A percentile compares a stretch with the other conserved stretches of the same genome.
These are phyloP conservation scores for Hanseniaspora sp. DNA, from an alignment of 1,139 yeast species.

Conservation along the genomic window DNA sequence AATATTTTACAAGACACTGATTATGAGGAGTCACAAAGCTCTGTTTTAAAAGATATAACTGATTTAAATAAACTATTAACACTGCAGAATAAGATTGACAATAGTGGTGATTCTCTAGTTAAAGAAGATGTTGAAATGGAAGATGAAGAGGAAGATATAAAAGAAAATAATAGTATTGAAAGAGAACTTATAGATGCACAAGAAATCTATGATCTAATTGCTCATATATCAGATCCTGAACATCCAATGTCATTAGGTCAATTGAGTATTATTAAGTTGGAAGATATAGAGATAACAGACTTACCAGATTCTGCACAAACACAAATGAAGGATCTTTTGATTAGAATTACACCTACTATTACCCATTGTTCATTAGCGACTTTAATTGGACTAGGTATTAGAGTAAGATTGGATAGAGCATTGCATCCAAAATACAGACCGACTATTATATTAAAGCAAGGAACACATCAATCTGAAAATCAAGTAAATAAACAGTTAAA, in stretches of 20 bases:
- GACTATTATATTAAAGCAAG: constrained; percentile 69
- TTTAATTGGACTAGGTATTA: constrained; percentile 83
- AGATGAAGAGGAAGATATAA: constrained; percentile 22
- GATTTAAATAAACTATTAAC: constrained; percentile 14
- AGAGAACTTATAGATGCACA: constrained; percentile 68
- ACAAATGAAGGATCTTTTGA: constrained; percentile 62
- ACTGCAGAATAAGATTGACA: constrained; percentile 3
- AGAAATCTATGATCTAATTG: constrained; percentile 61
- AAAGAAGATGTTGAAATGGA: constrained; percentile 23
- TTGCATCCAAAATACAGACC: constrained; percentile 78
- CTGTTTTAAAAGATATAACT: constrained; percentile 16
- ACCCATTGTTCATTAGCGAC: constrained; percentile 97
- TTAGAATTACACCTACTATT: constrained; percentile 90
- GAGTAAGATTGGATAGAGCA: constrained; percentile 83
- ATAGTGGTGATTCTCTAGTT: constrained; percentile 18
- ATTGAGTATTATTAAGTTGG: constrained; percentile 79
- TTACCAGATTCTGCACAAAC: constrained; percentile 34
- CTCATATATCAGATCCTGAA: constrained; percentile 92
- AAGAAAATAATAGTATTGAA: constrained; percentile 33
- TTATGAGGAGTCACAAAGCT: constrained; percentile 13
- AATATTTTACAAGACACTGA: constrained; percentile 21
- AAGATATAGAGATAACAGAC: constrained; percentile 62
- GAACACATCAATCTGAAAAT: constrained; percentile 88
- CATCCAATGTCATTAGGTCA: constrained; percentile 94
- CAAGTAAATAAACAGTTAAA: constrained; percentile 95